A percentile compares a stretch with the other conserved stretches of the same genome.
These are phyloP conservation scores for Eimeria falciformis DNA, from an alignment of 169 alveolate genomes.

Conservation along the genomic window DNA sequence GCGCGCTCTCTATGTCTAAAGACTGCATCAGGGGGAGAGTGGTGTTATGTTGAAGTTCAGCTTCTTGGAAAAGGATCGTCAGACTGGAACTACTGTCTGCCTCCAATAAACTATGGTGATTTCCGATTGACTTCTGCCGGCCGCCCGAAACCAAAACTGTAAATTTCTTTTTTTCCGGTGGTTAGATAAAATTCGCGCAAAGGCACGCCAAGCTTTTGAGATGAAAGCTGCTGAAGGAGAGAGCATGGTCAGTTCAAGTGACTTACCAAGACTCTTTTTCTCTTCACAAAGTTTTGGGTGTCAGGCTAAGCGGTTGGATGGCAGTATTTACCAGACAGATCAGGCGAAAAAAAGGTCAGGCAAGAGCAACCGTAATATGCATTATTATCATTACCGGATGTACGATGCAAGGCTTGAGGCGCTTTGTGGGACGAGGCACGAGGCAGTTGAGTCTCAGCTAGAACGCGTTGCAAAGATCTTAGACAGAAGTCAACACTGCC, in stretches of 20 bases:
- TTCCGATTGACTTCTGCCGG: too few species aligned
- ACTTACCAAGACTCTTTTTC: neutral
- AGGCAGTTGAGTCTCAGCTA: constrained; percentile 25
- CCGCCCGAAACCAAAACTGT: neutral
- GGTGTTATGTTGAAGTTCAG: constrained; percentile 96
- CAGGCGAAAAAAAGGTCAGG: neutral
- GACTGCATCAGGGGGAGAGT: constrained; percentile 85
- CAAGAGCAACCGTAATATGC: neutral
- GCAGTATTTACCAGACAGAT: constrained; percentile 47
- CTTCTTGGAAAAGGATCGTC: constrained; percentile 91
- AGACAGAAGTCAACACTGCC: constrained; percentile 57
- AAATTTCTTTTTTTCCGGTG: neutral
- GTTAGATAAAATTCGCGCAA: constrained; percentile 57
- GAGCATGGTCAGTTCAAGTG: constrained; percentile 55
- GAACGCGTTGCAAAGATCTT: constrained; percentile 5
- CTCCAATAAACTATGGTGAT: constrained; percentile 67
- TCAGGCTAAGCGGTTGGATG: constrained; percentile 63
- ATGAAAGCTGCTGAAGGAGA: constrained; percentile 77
- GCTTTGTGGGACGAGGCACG: constrained; percentile 45
- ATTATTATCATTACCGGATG: neutral
- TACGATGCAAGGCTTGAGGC: constrained; percentile 35
- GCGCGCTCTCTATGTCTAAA: neutral
- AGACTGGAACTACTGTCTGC: constrained; percentile 87
- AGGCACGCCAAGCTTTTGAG: constrained; percentile 77
- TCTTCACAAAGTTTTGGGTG: neutral